Evolutionary conservation across 305 asterid genomes (phyloP).

Genomic region (Fraxinus baroniana): DNA sequence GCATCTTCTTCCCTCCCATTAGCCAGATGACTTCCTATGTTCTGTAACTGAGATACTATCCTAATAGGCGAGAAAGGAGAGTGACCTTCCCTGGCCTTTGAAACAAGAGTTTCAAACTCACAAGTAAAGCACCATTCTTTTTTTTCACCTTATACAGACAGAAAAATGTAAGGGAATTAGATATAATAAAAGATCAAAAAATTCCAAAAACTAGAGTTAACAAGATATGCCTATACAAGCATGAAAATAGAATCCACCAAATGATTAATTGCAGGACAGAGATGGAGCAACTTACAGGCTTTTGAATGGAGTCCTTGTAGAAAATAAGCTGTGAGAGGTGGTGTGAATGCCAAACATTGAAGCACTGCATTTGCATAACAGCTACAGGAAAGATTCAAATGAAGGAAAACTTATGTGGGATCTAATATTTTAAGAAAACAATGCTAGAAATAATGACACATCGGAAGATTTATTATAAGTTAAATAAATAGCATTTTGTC

Average conservation of each 20-base stretch:
- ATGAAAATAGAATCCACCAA: slow-evolving; percentile 5
- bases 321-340: slow-evolving; percentile 83
- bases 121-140: slow-evolving; percentile 81
- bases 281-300: slow-evolving; percentile 45
- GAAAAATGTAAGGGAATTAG: slow-evolving; percentile 12
- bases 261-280: slow-evolving; percentile 12
- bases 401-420: neutral
- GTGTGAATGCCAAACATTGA: slow-evolving; percentile 79
- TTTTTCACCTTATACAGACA: slow-evolving; percentile 41
- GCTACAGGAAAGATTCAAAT: slow-evolving; percentile 45
- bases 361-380: slow-evolving; percentile 88
- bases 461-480: slow-evolving; percentile 8
- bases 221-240: neutral
- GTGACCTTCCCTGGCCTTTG: slow-evolving; percentile 50
- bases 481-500: neutral
- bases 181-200: neutral
- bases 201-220: neutral
- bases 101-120: slow-evolving; percentile 62
- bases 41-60: slow-evolving; percentile 47
- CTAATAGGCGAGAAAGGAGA: slow-evolving; percentile 55
- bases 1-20: slow-evolving; percentile 90
- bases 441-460: neutral
- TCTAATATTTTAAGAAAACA: slow-evolving; percentile 15
- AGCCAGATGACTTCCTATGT: slow-evolving; percentile 61
- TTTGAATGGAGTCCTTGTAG: slow-evolving; percentile 75